These are phyloP conservation scores for Guadua angustifolia DNA, from an alignment of 176 grass and related monocot genomes.

Conservation along the genomic window DNA sequence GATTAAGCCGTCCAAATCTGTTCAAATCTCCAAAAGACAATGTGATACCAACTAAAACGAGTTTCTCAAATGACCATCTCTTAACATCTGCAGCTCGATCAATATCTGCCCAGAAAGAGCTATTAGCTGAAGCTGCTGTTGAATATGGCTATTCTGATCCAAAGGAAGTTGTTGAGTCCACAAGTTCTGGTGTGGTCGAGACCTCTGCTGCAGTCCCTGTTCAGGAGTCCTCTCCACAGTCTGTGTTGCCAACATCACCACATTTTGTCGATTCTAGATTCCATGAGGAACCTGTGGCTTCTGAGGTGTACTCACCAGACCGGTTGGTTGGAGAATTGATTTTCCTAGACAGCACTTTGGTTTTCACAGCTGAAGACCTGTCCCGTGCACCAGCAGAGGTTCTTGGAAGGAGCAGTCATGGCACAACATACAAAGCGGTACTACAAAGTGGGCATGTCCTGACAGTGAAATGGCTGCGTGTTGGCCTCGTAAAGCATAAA, in stretches of 20 bases:
- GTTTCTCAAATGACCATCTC: constrained; percentile 92
- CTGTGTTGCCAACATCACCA: constrained; percentile 50
- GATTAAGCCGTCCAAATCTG: constrained; percentile 54
- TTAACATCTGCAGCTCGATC: constrained; percentile 72
- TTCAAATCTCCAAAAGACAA: constrained; percentile 73
- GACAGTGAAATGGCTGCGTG: constrained; percentile 92
- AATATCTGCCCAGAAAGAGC: constrained; percentile 84
- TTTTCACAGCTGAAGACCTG: constrained; percentile 90
- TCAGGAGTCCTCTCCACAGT: constrained; percentile 50
- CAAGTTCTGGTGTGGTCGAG: constrained; percentile 49
- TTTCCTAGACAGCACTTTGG: constrained; percentile 72
- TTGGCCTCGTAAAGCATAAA: constrained; percentile 84
- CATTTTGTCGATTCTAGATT: constrained; percentile 56
- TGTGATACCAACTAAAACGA: constrained; percentile 77
- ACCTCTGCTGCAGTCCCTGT: constrained; percentile 45
- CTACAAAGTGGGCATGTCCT: constrained; percentile 72
- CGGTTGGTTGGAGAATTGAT: constrained; percentile 80
- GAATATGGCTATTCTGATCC: constrained; percentile 72
- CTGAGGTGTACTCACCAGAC: constrained; percentile 89
- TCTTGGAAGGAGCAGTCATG: constrained; percentile 93
- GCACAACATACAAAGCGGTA: constrained; percentile 80
- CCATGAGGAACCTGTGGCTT: constrained; percentile 62
- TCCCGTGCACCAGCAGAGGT: constrained; percentile 87
- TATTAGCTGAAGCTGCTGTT: constrained; percentile 69
- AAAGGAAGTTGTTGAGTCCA: constrained; percentile 54